phyloP scores from a whole-genome alignment of 805 yeast species.

The Pichia scutulata region DNA sequence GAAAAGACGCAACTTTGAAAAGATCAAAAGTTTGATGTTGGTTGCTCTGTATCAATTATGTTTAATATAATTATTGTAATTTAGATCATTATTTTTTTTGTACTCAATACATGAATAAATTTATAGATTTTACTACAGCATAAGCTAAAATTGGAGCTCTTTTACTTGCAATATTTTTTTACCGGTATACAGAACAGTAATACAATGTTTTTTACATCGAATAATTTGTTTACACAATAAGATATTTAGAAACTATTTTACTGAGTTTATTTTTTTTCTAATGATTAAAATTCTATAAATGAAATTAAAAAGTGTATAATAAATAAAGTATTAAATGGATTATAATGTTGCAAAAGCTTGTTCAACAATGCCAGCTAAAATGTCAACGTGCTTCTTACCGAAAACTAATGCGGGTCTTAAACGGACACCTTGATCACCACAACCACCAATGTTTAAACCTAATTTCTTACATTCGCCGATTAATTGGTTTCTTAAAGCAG shows the following conservation, averaged over 20 bases:
- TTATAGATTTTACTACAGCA: neutral
- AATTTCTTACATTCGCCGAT: conserved; percentile 37
- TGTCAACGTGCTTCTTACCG: conserved; percentile 53
- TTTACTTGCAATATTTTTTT: too few species aligned
- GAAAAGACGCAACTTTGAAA: neutral
- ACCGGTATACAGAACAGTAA: too few species aligned
- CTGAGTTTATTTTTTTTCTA: too few species aligned
- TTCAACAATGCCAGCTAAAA: conserved; percentile 37
- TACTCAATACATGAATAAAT: neutral
- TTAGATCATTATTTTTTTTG: neutral
- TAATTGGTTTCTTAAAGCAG: conserved; percentile 39
- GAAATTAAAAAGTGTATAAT: neutral
- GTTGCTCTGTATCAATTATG: neutral
- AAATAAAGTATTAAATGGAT: neutral
- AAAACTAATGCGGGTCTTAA: conserved; percentile 61
- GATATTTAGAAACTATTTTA: too few species aligned
- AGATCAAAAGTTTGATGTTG: neutral
- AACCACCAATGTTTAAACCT: conserved; percentile 64
- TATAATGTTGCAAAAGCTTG: conserved; percentile 23
- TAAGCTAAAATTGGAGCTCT: neutral
- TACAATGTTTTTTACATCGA: too few species aligned
- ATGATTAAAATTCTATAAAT: neutral
- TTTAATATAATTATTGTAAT: neutral
- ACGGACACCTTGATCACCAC: conserved; percentile 52
- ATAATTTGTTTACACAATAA: too few species aligned